A percentile compares a stretch with the other conserved stretches of the same genome.
Conservation (phyloP, 768 basidiomycete species). For the Boletales sp. region DNA sequence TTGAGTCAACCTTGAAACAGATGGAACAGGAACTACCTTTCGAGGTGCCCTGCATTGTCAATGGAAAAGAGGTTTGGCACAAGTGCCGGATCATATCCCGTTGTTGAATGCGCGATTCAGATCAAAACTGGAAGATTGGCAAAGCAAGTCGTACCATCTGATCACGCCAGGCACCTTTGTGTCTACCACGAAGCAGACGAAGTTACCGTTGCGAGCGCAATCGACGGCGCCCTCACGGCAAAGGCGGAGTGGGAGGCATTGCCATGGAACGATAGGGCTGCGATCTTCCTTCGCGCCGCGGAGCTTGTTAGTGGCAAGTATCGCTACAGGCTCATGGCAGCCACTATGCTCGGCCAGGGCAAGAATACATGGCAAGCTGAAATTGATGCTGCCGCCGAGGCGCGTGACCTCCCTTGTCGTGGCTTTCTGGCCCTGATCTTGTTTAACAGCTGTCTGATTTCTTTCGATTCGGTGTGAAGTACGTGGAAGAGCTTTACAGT, state of each 20-base stretch:
- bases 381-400: conserved; percentile 98
- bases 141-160: conserved; percentile 81
- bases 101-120: conserved; percentile 35
- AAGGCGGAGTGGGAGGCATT: conserved; percentile 89
- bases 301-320: conserved; percentile 96
- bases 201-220: conserved; percentile 70
- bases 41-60: conserved; percentile 90
- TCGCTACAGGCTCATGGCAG: conserved; percentile 90
- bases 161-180: conserved; percentile 79
- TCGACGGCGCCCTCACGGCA: conserved; percentile 82
- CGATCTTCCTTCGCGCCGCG: conserved; percentile 97
- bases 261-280: conserved; percentile 96
- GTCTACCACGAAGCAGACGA: conserved; percentile 86
- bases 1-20: conserved; percentile 69
- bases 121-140: conserved; percentile 76
- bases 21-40: conserved; percentile 85
- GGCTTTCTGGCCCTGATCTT: conserved; percentile 5
- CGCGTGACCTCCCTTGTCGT: conserved; percentile 30
- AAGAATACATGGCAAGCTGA: conserved; percentile 99
- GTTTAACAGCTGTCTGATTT: conserved; percentile 74
- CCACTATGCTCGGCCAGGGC: conserved; percentile 97
- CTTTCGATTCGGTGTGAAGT: conserved; percentile 95
- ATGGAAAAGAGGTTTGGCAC: conserved; percentile 73
- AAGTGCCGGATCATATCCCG: neutral
- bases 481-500: conserved; percentile 90